phyloP scores from a whole-genome alignment of 805 yeast species.

The Saccharomycopsis sp. region DNA sequence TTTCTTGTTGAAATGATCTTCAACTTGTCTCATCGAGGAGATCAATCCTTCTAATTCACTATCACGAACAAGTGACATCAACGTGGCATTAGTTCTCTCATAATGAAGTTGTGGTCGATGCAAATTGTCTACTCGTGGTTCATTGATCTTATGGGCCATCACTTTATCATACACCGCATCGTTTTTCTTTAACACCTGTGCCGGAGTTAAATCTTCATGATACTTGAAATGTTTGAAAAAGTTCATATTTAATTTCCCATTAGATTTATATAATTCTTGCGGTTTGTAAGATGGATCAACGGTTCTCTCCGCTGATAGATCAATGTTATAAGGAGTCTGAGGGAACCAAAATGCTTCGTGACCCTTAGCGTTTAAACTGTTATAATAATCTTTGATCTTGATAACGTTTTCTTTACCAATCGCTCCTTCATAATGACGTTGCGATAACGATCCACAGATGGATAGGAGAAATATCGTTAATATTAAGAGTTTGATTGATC shows the following conservation, averaged over 20 bases:
- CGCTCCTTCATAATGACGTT: conserved; percentile 6
- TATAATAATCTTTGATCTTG: conserved; percentile 13
- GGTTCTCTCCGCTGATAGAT: conserved; percentile 9
- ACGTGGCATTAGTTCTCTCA: conserved; percentile 57
- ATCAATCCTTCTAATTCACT: conserved; percentile 39
- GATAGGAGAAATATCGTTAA: not conserved
- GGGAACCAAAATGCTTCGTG: conserved; percentile 3
- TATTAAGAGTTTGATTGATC: conserved; percentile 3
- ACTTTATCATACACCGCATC: conserved; percentile 33
- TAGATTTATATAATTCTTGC: conserved; percentile 21
- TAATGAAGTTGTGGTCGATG: conserved; percentile 24
- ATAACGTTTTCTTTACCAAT: conserved; percentile 17
- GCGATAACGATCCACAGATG: conserved; percentile 5
- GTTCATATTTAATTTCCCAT: conserved; percentile 15
- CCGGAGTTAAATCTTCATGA: conserved; percentile 18
- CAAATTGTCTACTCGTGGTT: conserved; percentile 40
- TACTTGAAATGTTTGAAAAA: conserved; percentile 19
- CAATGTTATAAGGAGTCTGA: conserved; percentile 14
- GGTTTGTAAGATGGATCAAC: conserved; percentile 16
- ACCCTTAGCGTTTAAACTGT: conserved; percentile 6
- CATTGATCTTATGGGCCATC: conserved; percentile 34
- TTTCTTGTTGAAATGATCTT: conserved; percentile 48
- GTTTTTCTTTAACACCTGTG: conserved; percentile 28
- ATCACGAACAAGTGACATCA: conserved; percentile 53
- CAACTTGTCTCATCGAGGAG: conserved; percentile 45